phyloP scores from a whole-genome alignment of 768 basidiomycete species.

The Phylloporus scabripes region DNA sequence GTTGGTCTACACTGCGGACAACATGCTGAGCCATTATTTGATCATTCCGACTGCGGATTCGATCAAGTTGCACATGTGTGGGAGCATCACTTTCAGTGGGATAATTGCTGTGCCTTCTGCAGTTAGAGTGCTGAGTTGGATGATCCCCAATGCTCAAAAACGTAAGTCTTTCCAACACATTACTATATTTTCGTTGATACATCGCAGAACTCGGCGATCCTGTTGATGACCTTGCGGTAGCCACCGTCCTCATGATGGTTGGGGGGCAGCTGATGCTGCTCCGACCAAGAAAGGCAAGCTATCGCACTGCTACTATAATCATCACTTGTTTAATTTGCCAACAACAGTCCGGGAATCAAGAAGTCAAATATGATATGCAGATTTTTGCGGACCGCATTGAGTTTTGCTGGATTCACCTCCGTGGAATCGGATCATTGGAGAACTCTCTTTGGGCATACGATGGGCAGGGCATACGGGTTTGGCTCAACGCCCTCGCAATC shows the following conservation, averaged over 20 bases:
- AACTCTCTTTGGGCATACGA: conserved; percentile 99
- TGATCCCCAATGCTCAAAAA: conserved; percentile 91
- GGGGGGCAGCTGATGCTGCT: conserved; percentile 87
- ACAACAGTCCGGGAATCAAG: conserved; percentile 70
- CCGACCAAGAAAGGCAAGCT: conserved; percentile 73
- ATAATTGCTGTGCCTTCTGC: conserved; percentile 79
- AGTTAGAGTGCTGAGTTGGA: conserved; percentile 92
- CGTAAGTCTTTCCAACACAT: conserved; percentile 45
- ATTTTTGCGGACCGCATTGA: conserved; percentile 96
- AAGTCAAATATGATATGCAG: conserved; percentile 96
- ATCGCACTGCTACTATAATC: background rate
- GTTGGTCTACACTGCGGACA: conserved; percentile 90
- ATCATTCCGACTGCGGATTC: conserved; percentile 79
- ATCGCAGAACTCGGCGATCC: conserved; percentile 88
- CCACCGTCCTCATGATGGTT: conserved; percentile 93
- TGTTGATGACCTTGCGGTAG: conserved; percentile 84
- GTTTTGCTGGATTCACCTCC: conserved; percentile 97
- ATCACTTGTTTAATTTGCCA: background rate
- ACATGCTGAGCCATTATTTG: conserved; percentile 88
- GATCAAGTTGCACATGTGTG: conserved; percentile 85
- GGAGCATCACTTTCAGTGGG: conserved; percentile 90
- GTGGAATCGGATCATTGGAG: conserved; percentile 87
- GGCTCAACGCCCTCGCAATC: conserved; percentile 93
- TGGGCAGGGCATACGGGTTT: conserved; percentile 81
- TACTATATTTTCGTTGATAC: conserved; percentile 7